Conservation (phyloP, 441 rosid genomes). For the Populus hybrid region DNA sequence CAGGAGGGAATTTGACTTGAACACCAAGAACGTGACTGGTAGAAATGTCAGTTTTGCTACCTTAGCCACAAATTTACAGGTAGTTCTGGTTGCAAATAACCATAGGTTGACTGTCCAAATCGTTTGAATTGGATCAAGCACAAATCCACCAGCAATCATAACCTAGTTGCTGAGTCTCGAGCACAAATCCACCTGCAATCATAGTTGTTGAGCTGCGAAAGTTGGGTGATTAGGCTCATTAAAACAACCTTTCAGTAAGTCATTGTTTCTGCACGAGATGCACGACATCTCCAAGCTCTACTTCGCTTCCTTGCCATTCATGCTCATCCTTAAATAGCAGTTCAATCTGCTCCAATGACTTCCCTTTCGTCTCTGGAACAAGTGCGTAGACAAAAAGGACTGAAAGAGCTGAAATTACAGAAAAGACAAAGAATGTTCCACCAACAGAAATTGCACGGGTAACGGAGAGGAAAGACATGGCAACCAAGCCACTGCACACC, state of each 20-base stretch:
- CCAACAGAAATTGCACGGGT: constrained; percentile 55
- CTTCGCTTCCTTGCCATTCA: constrained; percentile 43
- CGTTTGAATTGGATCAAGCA: background rate
- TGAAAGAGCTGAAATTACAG: constrained; percentile 61
- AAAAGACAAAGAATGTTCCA: constrained; percentile 69
- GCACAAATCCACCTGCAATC: background rate
- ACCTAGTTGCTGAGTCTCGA: background rate
- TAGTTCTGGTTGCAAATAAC: background rate
- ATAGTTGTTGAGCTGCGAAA: background rate
- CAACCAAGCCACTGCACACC: constrained; percentile 78
- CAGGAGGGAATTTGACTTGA: background rate
- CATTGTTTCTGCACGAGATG: constrained; percentile 60
- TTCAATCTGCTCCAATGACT: constrained; percentile 83
- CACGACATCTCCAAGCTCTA: constrained; percentile 70
- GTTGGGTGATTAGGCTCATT: background rate
- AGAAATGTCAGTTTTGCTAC: background rate
- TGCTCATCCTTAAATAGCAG: constrained; percentile 46
- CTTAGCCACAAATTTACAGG: background rate
- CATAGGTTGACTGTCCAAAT: background rate
- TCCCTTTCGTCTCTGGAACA: constrained; percentile 87
- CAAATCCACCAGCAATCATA: background rate
- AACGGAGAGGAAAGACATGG: constrained; percentile 85
- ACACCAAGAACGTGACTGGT: background rate
- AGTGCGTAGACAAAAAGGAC: constrained; percentile 55
- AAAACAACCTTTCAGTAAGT: background rate